Percentiles rank a stretch among this genome's conserved stretches.
Evolutionary conservation across 2,329 filamentous ascomycete species (phyloP).

Genomic region (Pseudogymnoascus sp.): DNA sequence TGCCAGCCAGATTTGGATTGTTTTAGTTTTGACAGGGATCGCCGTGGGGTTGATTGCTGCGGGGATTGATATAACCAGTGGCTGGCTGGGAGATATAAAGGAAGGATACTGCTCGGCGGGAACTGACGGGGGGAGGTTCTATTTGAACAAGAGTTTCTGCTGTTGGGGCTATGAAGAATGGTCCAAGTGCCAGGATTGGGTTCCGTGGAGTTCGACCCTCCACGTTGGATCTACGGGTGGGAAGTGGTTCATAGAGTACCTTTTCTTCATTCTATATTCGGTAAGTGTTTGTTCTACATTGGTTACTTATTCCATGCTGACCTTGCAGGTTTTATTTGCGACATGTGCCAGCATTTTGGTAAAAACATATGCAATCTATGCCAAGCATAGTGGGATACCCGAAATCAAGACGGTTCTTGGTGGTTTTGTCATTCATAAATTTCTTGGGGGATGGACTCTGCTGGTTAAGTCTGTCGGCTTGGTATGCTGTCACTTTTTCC

Average conservation of each 20-base stretch:
- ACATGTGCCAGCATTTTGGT: conserved; percentile 71
- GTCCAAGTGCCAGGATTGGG: conserved; percentile 79
- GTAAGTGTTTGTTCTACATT: conserved; percentile 42
- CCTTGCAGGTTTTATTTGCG: conserved; percentile 62
- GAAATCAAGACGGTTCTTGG: conserved; percentile 96
- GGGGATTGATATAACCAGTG: conserved; percentile 78
- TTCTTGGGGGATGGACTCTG: conserved; percentile 82
- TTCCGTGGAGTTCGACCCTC: conserved; percentile 70
- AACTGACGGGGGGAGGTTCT: conserved; percentile 75
- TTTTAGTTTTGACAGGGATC: conserved; percentile 77
- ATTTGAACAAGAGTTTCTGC: conserved; percentile 85
- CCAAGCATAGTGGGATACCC: conserved; percentile 90
- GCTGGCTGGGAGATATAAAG: conserved; percentile 92
- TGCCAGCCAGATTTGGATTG: conserved; percentile 83
- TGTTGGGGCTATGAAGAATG: conserved; percentile 84
- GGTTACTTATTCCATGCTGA: conserved; percentile 13
- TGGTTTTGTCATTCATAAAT: conserved; percentile 83
- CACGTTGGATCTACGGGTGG: conserved; percentile 58
- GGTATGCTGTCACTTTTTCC: conserved; percentile 39
- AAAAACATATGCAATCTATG: conserved; percentile 74
- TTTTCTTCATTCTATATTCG: conserved; percentile 78
- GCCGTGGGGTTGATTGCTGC: conserved; percentile 79
- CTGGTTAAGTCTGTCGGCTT: conserved; percentile 82
- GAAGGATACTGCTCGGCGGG: conserved; percentile 75
- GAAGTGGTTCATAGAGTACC: conserved; percentile 76